Base-by-base conservation (phyloP, 805 yeast species). In the Phaffomyces antillensis region DNA sequence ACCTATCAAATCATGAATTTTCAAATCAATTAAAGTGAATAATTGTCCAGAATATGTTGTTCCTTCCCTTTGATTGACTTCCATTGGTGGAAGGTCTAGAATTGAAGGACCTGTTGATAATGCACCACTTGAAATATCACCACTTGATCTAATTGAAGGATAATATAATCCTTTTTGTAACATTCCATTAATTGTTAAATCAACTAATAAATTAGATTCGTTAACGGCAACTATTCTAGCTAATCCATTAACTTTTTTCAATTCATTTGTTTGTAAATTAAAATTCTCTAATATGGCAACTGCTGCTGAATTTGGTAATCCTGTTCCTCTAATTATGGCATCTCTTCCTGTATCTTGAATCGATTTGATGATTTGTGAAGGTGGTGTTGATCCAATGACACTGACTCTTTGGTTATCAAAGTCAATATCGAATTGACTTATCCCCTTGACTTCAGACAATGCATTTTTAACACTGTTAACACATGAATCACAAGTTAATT, bases 291-390 rank as follows among this genome's bases (percentile, higher is more conserved):
- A 65, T 40, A 90, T 90, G 52, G 93, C 80, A 30, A 90, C 98
- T 0, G 96, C 96, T 0, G 97, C 96, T 17, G 86, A 75, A 61
- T 90, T 83, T 16, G 95, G 83, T 46, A 70, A 73, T 4, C 97
- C 97, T 0, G 96, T 79, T 7, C 98, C 98, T 48, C 98, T 72
- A 23, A 91, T 83, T 51, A 91, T 86, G 4, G 96, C 96, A 58
- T 91, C 97, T 51, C 80, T 77, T 1, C 97, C 96, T 3, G 82
- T 79, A 2, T 58, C 58, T 61, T 84, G 90, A 45, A 91, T 76
- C 0, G 85, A 76, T 42, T 67, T 66, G 34, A 89, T 81, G 34
- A 90, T 76, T 13, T 62, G 64, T 2, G 95, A 85, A 1, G 98
- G 98, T 6, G 96, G 81, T 4, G 76, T 71, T 1, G 74, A 60